Evolutionary conservation across 345 rosid genomes (phyloP).

Genomic region (Eucalyptus coolabah): DNA sequence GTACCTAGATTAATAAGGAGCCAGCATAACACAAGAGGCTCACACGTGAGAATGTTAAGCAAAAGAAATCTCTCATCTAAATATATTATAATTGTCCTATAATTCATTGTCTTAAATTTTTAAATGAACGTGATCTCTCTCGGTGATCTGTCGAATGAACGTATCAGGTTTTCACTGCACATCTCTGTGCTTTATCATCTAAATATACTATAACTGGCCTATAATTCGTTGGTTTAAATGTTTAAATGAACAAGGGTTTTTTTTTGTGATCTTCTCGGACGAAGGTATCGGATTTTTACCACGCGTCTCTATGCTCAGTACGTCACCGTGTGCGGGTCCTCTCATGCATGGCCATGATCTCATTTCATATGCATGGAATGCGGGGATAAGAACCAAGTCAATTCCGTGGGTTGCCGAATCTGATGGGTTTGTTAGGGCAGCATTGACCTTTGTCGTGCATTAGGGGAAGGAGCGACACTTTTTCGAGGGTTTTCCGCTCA

Average conservation of each 20-base stretch:
- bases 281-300: neutral
- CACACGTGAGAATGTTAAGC: neutral
- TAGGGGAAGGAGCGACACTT: neutral
- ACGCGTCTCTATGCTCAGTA: accelerated
- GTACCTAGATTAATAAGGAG: neutral
- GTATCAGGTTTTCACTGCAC: accelerated
- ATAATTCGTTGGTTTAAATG: neutral
- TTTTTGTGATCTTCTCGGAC: accelerated
- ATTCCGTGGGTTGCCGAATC: neutral
- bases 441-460: neutral
- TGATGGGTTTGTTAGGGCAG: neutral
- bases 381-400: neutral
- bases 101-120: neutral
- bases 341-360: neutral
- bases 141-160: accelerated
- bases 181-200: neutral
- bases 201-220: accelerated
- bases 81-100: neutral
- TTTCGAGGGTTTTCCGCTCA: neutral
- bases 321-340: neutral
- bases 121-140: accelerated
- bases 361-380: neutral
- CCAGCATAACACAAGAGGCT: neutral
- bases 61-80: neutral
- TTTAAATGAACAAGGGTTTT: accelerated